Percentiles rank a stretch among this genome's conserved stretches.
phyloP scores from a whole-genome alignment of 192 early-diverging fungal genomes.

The Glomus cerebriforme region DNA sequence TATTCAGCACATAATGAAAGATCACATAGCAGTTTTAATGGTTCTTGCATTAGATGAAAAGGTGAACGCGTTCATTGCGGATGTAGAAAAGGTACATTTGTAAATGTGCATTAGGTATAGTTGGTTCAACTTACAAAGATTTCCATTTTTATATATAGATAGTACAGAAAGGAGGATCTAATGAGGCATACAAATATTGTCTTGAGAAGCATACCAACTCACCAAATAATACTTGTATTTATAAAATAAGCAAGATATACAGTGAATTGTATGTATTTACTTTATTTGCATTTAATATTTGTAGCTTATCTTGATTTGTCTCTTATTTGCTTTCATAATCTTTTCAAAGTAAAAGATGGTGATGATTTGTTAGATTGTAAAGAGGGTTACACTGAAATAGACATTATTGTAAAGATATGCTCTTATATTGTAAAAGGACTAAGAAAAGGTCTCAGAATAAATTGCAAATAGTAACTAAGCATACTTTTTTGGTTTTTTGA shows the following conservation, averaged over 20 bases:
- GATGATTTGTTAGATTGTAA: neutral
- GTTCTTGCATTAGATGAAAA: conserved; percentile 16
- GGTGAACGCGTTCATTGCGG: conserved; percentile 25
- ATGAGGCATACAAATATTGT: conserved; percentile 6
- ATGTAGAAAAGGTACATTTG: conserved; percentile 15
- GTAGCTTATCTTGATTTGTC: neutral
- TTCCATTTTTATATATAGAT: neutral
- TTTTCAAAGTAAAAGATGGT: conserved; percentile 14
- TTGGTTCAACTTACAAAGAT: neutral
- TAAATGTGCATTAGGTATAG: neutral
- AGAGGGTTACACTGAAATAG: neutral
- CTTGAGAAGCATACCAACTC: conserved; percentile 9
- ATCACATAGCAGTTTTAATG: conserved; percentile 11
- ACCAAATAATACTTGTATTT: neutral
- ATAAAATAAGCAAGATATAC: conserved; percentile 6
- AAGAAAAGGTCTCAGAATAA: neutral
- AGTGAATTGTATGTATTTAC: conserved; percentile 6
- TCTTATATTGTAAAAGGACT: neutral
- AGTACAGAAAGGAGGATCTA: neutral
- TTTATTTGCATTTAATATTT: neutral
- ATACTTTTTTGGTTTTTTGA: neutral
- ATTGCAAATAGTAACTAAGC: conserved; percentile 6
- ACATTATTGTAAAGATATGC: neutral
- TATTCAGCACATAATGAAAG: conserved; percentile 18
- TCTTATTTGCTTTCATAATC: neutral